These are phyloP conservation scores for Triticum turgidum DNA, from an alignment of 176 grass and related monocot genomes.

Conservation along the genomic window DNA sequence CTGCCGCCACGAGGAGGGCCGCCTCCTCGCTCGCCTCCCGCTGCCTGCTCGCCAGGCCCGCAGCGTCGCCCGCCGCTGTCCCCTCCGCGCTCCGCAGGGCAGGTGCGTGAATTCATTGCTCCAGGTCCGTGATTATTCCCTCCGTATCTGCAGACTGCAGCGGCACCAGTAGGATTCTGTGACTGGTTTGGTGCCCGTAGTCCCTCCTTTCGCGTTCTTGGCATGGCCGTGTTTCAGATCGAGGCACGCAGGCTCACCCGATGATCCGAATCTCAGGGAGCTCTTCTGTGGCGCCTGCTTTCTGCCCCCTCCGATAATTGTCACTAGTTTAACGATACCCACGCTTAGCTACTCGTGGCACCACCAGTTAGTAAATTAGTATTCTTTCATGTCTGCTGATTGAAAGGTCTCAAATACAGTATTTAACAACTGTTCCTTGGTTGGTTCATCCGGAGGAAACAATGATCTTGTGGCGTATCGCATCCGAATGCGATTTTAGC, in stretches of 20 bases:
- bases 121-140: background rate
- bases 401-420: too few relatives aligned
- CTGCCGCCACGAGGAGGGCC: constrained; percentile 37
- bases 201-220: background rate
- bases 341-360: background rate
- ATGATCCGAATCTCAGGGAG: background rate
- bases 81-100: constrained; percentile 38
- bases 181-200: background rate
- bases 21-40: constrained; percentile 65
- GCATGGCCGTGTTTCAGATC: constrained; percentile 18
- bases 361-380: background rate
- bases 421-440: background rate
- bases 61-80: background rate
- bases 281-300: background rate
- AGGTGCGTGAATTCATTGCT: constrained; percentile 31
- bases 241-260: background rate
- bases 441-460: background rate
- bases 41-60: constrained; percentile 43
- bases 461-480: background rate
- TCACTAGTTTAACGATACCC: background rate
- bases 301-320: background rate
- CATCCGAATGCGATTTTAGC: background rate
- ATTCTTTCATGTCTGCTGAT: background rate
- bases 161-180: background rate
- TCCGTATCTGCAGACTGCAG: background rate